Evolutionary conservation across 2,329 filamentous ascomycete species (phyloP).

Genomic region (Sarocladiaceae sp.): DNA sequence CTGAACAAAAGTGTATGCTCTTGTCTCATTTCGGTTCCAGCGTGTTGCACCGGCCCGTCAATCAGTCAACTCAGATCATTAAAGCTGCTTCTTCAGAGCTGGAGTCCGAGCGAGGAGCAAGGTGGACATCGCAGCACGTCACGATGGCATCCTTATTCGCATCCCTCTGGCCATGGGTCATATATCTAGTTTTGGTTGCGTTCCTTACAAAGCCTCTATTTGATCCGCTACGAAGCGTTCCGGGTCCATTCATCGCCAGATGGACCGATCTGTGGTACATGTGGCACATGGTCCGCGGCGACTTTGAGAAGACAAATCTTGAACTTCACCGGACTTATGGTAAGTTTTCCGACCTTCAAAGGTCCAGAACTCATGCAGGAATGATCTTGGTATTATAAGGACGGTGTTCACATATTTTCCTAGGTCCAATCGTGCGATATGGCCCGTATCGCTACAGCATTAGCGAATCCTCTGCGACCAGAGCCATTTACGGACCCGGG

Average conservation of each 20-base stretch:
- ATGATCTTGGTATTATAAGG: background rate
- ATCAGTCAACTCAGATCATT: too few relatives aligned
- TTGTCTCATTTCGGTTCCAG: too few relatives aligned
- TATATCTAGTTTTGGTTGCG: too few relatives aligned
- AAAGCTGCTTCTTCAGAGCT: too few relatives aligned
- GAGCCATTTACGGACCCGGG: conserved; percentile 28
- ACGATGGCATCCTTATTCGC: too few relatives aligned
- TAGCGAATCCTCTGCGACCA: conserved; percentile 33
- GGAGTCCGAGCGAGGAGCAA: too few relatives aligned
- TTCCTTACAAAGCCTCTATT: too few relatives aligned
- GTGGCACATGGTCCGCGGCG: conserved; percentile 18
- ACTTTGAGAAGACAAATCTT: conserved; percentile 23
- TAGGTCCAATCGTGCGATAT: conserved; percentile 38
- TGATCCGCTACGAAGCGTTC: conserved; percentile 21
- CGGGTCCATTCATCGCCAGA: conserved; percentile 22
- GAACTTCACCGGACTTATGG: conserved; percentile 26
- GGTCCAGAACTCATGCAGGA: too few relatives aligned
- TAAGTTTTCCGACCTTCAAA: background rate
- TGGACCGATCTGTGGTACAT: conserved; percentile 26
- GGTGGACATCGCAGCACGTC: too few relatives aligned
- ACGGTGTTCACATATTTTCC: background rate
- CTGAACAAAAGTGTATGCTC: too few relatives aligned
- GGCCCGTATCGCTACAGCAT: conserved; percentile 44
- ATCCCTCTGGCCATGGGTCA: too few relatives aligned
- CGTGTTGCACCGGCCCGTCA: too few relatives aligned